Evolutionary conservation across 2,329 filamentous ascomycete species (phyloP), one percentile per base, ranked within the genome.

Genomic region (Trichoderma sp.): DNA sequence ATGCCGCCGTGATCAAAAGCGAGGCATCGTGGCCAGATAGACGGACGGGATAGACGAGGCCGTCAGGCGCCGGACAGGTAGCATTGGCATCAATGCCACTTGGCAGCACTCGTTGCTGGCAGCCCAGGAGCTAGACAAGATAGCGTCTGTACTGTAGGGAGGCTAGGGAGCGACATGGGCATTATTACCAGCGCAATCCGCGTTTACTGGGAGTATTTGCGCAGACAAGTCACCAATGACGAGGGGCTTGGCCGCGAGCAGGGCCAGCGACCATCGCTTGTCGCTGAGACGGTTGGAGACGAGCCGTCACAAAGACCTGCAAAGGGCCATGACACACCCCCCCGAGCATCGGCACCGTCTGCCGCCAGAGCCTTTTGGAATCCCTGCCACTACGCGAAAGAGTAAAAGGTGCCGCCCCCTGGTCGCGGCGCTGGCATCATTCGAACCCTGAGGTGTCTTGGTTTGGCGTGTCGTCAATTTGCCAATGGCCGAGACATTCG

Each of bases 311-410:
- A 53, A 55, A 53, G 26, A 59, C 15, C 4, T 15, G 13, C 20
- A 47, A 28, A 28, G 12, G 58, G 43, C 23, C 47, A 57, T 55
- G 30, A 66, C 13, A 39, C 50, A 58, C 58, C 58, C 58, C 69
- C 72, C 71, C 71, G 59, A 72, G 55, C 32, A 64, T 74, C 67
- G 71, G 72, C 30, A 73, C 57, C 58, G 47, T 68, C 71, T 71
- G 68, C 73, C 73, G 73, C 72, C 68, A 64, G 36, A 53, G 20
- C 17, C 20, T 43, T 30, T 30, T 20, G 59, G 61, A 30, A 74
- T 61, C 73, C 73, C 55, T 74, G 73, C 17, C 71, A 55, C 23
- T 43, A 70, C 71, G 64, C 69, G 50, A 59, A 66, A 66, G 68
- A 61, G 57, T 39, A 62, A 55, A 68, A 72, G 61, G 61, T 66